These are phyloP conservation scores for Aspergillus transmontanensis DNA, from an alignment of 2,329 filamentous ascomycete species.

Conservation along the genomic window DNA sequence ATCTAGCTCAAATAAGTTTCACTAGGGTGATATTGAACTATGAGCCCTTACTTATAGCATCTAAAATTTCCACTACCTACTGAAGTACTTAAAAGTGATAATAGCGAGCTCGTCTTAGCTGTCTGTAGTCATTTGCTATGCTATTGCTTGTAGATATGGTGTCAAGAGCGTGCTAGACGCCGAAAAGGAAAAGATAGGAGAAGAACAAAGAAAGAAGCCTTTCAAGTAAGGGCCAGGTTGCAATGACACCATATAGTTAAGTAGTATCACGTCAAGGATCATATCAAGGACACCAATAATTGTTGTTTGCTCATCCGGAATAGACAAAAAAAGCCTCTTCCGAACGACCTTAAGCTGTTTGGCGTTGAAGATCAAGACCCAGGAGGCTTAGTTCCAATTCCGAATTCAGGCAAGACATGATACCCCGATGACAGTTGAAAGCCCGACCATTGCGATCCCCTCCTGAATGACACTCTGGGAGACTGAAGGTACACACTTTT, in stretches of 20 bases:
- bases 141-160: neutral
- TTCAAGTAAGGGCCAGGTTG: neutral
- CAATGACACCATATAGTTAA: neutral
- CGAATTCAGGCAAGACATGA: no score
- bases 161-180: neutral
- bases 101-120: neutral
- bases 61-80: no score
- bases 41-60: no score
- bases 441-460: no score
- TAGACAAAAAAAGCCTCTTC: no score
- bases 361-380: no score
- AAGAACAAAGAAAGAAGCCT: neutral
- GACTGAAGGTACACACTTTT: neutral
- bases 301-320: neutral
- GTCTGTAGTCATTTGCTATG: neutral
- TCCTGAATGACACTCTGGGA: neutral
- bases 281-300: neutral
- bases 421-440: no score
- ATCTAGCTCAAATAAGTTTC: no score
- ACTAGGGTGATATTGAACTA: no score
- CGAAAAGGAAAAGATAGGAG: neutral
- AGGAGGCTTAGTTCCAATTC: no score
- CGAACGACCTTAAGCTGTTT: neutral
- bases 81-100: no score
- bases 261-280: neutral